These are phyloP conservation scores for Suillus bovinus DNA, from an alignment of 768 basidiomycete species.

Conservation along the genomic window DNA sequence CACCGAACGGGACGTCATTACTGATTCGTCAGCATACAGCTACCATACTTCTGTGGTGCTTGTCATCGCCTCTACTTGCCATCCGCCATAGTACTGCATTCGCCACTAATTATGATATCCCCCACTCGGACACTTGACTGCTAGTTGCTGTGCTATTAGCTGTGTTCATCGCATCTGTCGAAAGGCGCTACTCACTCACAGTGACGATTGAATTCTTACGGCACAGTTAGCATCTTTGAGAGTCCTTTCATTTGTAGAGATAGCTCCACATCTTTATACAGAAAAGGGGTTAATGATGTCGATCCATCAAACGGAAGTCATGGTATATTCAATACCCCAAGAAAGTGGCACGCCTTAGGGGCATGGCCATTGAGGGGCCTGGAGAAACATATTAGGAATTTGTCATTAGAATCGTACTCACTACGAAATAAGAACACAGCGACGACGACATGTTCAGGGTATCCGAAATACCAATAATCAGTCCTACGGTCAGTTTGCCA, in stretches of 20 bases:
- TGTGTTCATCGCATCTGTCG: background rate
- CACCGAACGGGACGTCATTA: conserved; percentile 27
- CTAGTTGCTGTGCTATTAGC: conserved; percentile 11
- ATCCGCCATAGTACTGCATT: conserved; percentile 8
- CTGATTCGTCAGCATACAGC: conserved; percentile 17
- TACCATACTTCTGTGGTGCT: background rate
- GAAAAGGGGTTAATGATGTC: conserved; percentile 9
- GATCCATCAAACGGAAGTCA: conserved; percentile 8
- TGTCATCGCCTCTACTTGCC: background rate
- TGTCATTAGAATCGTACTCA: conserved; percentile 10
- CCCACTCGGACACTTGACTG: conserved; percentile 8
- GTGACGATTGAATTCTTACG: conserved; percentile 2
- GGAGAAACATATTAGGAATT: conserved; percentile 6
- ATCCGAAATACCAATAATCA: conserved; percentile 9
- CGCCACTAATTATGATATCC: conserved; percentile 8
- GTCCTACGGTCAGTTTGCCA: conserved; percentile 15
- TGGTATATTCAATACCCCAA: conserved; percentile 2
- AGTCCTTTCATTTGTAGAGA: conserved; percentile 13
- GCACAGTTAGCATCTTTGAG: conserved; percentile 4
- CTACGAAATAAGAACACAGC: background rate
- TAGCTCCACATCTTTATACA: conserved; percentile 11
- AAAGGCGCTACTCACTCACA: conserved; percentile 3
- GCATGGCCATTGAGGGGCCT: conserved; percentile 6
- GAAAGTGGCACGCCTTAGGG: conserved; percentile 10
- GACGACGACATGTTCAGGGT: background rate